Percentiles rank a stretch among this genome's conserved stretches.
Conservation (phyloP, 768 basidiomycete genomes). For the Serendipita vermifera region DNA sequence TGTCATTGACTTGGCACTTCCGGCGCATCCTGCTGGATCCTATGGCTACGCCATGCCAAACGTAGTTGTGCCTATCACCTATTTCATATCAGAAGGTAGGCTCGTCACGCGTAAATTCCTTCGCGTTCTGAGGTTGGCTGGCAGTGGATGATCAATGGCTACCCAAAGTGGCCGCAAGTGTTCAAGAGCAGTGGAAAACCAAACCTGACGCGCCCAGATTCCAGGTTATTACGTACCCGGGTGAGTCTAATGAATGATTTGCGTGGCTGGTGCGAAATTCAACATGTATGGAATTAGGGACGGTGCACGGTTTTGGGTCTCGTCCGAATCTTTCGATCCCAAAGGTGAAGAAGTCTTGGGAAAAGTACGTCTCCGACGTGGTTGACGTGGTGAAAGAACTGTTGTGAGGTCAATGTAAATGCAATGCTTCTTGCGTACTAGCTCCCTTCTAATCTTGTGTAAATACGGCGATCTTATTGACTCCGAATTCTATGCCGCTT, state of each 20-base stretch:
- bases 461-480: too few species aligned
- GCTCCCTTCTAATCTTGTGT: too few species aligned
- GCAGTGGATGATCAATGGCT: not conserved
- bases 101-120: too few species aligned
- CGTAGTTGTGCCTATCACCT: not conserved
- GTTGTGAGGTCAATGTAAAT: too few species aligned
- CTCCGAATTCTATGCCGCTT: too few species aligned
- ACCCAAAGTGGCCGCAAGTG: not conserved
- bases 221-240: not conserved
- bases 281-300: not conserved
- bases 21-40: not conserved
- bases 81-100: conserved; percentile 1
- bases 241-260: too few species aligned
- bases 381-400: too few species aligned
- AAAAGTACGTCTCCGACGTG: not conserved
- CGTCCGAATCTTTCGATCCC: conserved; percentile 2
- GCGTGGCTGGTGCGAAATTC: not conserved
- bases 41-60: not conserved
- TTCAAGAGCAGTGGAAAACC: not conserved
- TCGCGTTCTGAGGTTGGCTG: not conserved
- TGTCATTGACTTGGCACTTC: not conserved
- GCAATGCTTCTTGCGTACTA: too few species aligned
- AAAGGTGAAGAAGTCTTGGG: not conserved
- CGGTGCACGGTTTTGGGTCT: not conserved
- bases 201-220: not conserved